These are phyloP conservation scores for Dictyophora rubrovolvata DNA, from an alignment of 768 basidiomycete genomes.

Conservation along the genomic window DNA sequence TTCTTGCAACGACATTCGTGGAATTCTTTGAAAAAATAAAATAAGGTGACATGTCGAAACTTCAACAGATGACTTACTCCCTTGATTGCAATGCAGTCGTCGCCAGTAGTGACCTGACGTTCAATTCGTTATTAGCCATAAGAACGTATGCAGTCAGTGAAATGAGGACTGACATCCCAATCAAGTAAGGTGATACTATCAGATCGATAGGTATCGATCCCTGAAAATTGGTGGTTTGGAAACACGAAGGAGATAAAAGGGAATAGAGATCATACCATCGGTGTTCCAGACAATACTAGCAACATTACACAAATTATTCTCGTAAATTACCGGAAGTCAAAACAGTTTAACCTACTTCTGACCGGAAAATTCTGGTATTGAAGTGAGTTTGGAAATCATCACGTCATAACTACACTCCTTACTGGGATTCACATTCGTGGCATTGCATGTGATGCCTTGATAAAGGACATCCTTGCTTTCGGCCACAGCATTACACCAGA, in stretches of 20 bases:
- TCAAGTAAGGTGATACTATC: conserved; percentile 10
- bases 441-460: conserved; percentile 16
- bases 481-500: conserved; percentile 10
- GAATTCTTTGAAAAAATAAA: conserved; percentile 3
- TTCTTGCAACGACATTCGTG: conserved; percentile 9
- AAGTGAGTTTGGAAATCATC: background rate
- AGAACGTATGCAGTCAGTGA: background rate
- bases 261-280: conserved; percentile 29
- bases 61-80: background rate
- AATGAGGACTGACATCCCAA: conserved; percentile 8
- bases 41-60: background rate
- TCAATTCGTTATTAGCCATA: background rate
- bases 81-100: conserved; percentile 13
- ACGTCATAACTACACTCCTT: background rate
- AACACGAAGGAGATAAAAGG: background rate
- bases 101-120: conserved; percentile 2
- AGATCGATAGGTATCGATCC: conserved; percentile 9
- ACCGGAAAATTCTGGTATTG: conserved; percentile 26
- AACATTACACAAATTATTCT: too few relatives aligned
- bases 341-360: conserved; percentile 33
- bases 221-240: conserved; percentile 6
- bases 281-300: conserved; percentile 48
- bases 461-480: conserved; percentile 1
- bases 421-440: conserved; percentile 9
- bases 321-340: background rate